Evolutionary conservation across 139 green algal species (phyloP).

Genomic region (Asterochloris sp.): DNA sequence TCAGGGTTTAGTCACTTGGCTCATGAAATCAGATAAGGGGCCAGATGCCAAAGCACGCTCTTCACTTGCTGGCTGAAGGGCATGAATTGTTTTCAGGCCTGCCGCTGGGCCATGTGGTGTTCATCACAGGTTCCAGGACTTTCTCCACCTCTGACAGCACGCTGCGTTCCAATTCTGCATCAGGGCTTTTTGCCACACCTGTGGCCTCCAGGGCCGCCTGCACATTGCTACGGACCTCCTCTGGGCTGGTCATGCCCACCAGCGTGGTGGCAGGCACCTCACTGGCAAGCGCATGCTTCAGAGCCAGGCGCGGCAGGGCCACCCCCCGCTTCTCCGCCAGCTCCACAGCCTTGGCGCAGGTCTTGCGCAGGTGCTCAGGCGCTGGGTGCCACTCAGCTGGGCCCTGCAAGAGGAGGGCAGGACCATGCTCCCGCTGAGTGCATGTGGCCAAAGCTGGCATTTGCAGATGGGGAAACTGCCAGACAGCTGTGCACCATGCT

Average conservation of each 20-base stretch:
- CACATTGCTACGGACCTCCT: conserved; percentile 52
- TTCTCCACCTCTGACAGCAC: conserved; percentile 47
- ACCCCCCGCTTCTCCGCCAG: conserved; percentile 36
- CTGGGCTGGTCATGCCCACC: conserved; percentile 69
- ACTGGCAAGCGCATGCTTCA: conserved; percentile 56
- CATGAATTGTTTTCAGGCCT: conserved; percentile 65
- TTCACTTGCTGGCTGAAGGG: too few relatives aligned
- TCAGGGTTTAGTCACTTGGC: too few relatives aligned
- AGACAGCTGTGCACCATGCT: too few relatives aligned
- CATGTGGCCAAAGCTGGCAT: too few relatives aligned
- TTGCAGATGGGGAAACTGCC: too few relatives aligned
- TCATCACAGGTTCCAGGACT: conserved; percentile 59
- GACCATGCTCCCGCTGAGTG: background rate
- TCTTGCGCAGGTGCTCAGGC: conserved; percentile 57
- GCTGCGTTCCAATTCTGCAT: conserved; percentile 17
- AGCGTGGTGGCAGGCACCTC: conserved; percentile 66
- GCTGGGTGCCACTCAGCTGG: conserved; percentile 91
- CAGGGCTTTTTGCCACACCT: conserved; percentile 20
- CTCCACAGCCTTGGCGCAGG: conserved; percentile 46
- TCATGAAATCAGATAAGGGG: too few relatives aligned
- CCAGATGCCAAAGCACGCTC: too few relatives aligned
- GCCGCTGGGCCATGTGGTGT: conserved; percentile 70
- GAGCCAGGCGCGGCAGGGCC: conserved; percentile 61
- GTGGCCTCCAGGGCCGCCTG: conserved; percentile 49
- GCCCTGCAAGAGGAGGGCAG: conserved; percentile 39